A percentile compares a stretch with the other conserved stretches of the same genome.
These are phyloP conservation scores for Helicostylum pulchrum DNA, from an alignment of 192 early-diverging fungal genomes.

Conservation along the genomic window DNA sequence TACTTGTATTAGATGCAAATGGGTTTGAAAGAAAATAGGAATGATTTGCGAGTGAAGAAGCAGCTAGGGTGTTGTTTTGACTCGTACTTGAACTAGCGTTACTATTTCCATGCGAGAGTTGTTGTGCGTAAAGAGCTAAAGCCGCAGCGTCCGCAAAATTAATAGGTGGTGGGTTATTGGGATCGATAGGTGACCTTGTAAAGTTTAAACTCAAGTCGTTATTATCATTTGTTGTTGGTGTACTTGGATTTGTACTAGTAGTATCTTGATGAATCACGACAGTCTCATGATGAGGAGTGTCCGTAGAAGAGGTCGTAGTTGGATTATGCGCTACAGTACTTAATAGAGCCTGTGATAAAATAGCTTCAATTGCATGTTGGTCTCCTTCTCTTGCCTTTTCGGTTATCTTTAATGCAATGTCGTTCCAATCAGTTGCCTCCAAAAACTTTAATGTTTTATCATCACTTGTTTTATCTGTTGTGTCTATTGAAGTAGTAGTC, in stretches of 20 bases:
- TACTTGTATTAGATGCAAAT: slow-evolving; percentile 7
- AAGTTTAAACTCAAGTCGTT: background rate
- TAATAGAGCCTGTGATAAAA: slow-evolving; percentile 19
- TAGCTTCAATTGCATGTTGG: slow-evolving; percentile 14
- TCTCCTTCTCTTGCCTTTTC: slow-evolving; percentile 23
- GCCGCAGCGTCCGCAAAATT: slow-evolving; percentile 32
- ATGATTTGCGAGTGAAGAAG: slow-evolving; percentile 4
- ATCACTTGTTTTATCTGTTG: background rate
- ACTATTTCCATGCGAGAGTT: slow-evolving; percentile 18
- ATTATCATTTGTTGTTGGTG: background rate
- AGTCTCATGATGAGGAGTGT: too few relatives aligned
- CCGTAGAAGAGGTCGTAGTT: background rate
- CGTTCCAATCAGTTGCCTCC: slow-evolving; percentile 27
- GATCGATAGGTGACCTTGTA: background rate
- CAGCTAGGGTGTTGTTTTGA: background rate
- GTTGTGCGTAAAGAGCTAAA: slow-evolving; percentile 30
- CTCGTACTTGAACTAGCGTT: background rate
- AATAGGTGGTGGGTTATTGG: slow-evolving; percentile 8
- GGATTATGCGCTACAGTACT: background rate
- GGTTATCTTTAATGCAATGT: slow-evolving; percentile 24
- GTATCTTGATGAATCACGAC: too few relatives aligned
- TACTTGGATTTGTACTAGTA: background rate
- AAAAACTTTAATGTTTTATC: slow-evolving; percentile 14
- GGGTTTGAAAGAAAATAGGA: slow-evolving; percentile 17
- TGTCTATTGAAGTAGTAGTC: background rate